phyloP scores from a whole-genome alignment of 306 rosid species.

The Fagus sylvatica region DNA sequence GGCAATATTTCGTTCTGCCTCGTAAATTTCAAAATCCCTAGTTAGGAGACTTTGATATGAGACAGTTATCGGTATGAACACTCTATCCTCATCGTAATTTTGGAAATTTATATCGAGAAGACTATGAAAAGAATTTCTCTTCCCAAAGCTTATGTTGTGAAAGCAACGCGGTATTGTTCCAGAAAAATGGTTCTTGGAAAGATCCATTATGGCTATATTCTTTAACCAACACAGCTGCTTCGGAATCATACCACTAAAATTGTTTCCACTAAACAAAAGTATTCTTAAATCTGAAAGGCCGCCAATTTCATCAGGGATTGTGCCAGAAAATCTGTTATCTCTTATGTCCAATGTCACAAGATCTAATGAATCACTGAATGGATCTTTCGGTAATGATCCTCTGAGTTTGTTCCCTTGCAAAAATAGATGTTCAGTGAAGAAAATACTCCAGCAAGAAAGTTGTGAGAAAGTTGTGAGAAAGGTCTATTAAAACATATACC shows the following conservation, averaged over 20 bases:
- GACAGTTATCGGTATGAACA: too few species aligned
- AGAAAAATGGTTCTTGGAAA: constrained; percentile 7
- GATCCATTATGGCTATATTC: neutral
- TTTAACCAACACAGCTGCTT: neutral
- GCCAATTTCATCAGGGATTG: constrained; percentile 19
- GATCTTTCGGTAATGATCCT: constrained; percentile 1
- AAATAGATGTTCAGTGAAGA: neutral
- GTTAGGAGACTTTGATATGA: neutral
- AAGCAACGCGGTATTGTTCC: constrained; percentile 15
- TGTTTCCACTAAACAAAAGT: constrained; percentile 20
- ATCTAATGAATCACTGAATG: too few species aligned
- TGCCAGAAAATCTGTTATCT: constrained; percentile 14
- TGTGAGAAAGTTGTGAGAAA: constrained; percentile 21
- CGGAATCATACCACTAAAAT: constrained; percentile 23
- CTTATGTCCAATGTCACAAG: neutral
- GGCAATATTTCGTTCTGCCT: neutral
- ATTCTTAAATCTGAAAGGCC: neutral
- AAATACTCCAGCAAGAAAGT: neutral
- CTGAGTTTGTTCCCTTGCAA: constrained; percentile 12
- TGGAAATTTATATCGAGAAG: too few species aligned
- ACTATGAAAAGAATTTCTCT: neutral
- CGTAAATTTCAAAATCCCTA: neutral
- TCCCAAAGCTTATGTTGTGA: neutral
- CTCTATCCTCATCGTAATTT: too few species aligned
- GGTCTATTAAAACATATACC: neutral